phyloP scores from a whole-genome alignment of 2,329 filamentous ascomycete genomes.

The Hypoxylon sp. region DNA sequence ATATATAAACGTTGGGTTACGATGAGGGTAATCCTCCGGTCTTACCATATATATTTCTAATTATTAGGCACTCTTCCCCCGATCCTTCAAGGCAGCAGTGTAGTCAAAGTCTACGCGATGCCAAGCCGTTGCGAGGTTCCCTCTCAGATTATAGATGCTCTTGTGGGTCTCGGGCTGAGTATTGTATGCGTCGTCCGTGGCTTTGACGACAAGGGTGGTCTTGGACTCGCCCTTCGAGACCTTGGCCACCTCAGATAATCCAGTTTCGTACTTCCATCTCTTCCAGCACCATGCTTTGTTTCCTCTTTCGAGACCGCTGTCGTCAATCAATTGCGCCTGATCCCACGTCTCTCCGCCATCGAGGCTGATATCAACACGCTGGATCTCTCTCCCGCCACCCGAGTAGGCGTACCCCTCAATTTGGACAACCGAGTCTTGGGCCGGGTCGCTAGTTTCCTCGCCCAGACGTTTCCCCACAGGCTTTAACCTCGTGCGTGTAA shows the following conservation, averaged over 20 bases:
- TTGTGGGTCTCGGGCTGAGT: slow-evolving; percentile 72
- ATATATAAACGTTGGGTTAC: not conserved
- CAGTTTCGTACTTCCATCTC: slow-evolving; percentile 69
- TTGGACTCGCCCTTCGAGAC: slow-evolving; percentile 53
- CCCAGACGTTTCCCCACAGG: slow-evolving; percentile 15
- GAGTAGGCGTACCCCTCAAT: slow-evolving; percentile 76
- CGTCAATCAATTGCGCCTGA: slow-evolving; percentile 70
- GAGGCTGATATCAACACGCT: slow-evolving; percentile 75
- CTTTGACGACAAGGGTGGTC: slow-evolving; percentile 72
- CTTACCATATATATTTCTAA: slow-evolving; percentile 6
- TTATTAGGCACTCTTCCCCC: not conserved
- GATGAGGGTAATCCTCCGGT: not conserved
- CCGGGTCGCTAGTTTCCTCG: slow-evolving; percentile 11
- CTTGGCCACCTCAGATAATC: slow-evolving; percentile 54
- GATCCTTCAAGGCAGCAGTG: slow-evolving; percentile 6
- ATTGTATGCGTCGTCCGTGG: slow-evolving; percentile 75
- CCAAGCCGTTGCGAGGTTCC: slow-evolving; percentile 76
- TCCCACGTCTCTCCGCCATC: slow-evolving; percentile 74
- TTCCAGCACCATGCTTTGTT: slow-evolving; percentile 73
- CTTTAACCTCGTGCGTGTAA: slow-evolving; percentile 59
- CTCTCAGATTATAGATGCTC: slow-evolving; percentile 72
- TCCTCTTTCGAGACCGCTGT: slow-evolving; percentile 54
- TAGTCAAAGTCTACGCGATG: slow-evolving; percentile 63
- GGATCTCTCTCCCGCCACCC: slow-evolving; percentile 73
- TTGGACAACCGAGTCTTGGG: slow-evolving; percentile 42